Percentiles rank a stretch among this genome's conserved stretches.
Conservation (phyloP, 2,329 filamentous ascomycete genomes). For the Mycosphaerella sp. region DNA sequence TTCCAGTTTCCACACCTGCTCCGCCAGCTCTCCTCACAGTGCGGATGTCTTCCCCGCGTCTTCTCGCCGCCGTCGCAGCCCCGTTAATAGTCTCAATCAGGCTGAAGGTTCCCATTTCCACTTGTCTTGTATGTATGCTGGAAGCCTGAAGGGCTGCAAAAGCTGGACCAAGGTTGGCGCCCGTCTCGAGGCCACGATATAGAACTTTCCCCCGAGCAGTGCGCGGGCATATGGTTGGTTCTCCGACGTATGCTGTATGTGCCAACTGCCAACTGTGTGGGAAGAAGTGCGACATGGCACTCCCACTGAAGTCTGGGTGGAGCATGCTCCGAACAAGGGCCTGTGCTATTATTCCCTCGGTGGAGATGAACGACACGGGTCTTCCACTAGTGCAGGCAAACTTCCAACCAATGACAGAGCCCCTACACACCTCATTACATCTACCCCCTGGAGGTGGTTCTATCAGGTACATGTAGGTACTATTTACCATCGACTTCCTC, state of each 20-base stretch:
- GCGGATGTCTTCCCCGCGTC: slow-evolving; percentile 36
- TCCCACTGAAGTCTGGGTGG: too few species aligned
- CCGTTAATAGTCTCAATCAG: slow-evolving; percentile 38
- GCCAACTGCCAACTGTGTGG: slow-evolving; percentile 39
- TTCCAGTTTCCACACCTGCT: slow-evolving; percentile 44
- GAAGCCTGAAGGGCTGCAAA: slow-evolving; percentile 28
- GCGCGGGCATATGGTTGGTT: slow-evolving; percentile 52
- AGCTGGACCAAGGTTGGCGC: slow-evolving; percentile 44
- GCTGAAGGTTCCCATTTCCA: slow-evolving; percentile 52
- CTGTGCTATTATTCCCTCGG: too few species aligned
- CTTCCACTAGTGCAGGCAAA: too few species aligned
- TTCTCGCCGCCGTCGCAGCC: slow-evolving; percentile 31
- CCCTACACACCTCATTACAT: too few species aligned
- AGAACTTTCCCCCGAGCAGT: slow-evolving; percentile 55
- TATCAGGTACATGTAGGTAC: too few species aligned
- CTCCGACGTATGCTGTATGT: slow-evolving; percentile 55
- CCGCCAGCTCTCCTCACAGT: slow-evolving; percentile 12
- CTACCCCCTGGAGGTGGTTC: too few species aligned
- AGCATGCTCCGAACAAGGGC: too few species aligned
- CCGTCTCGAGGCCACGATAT: slow-evolving; percentile 50
- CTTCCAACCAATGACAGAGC: too few species aligned
- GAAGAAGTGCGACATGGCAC: slow-evolving; percentile 49
- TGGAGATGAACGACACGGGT: too few species aligned
- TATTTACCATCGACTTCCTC: too few species aligned
- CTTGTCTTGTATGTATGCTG: slow-evolving; percentile 38